A percentile compares a stretch with the other conserved stretches of the same genome.
phyloP scores from a whole-genome alignment of 768 basidiomycete species.

The Candolleomyces aberdarensis region DNA sequence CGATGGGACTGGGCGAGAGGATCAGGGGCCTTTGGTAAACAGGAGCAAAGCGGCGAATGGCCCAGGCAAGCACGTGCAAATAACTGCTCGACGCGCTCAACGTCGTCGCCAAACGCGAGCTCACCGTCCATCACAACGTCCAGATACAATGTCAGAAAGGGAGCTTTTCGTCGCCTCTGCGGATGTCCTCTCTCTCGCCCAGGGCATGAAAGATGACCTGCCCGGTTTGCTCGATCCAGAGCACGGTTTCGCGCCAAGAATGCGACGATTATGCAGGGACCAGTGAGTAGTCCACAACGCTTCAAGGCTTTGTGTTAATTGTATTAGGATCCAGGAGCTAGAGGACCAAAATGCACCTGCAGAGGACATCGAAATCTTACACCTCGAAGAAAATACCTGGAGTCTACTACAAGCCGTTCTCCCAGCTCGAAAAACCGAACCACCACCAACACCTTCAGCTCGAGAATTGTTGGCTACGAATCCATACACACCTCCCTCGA shows the following conservation, averaged over 20 bases:
- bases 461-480: slow-evolving; percentile 61
- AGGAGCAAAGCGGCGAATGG: not conserved
- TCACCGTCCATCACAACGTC: not conserved
- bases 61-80: too few species aligned
- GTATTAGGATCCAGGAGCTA: slow-evolving; percentile 48
- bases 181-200: not conserved
- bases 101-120: too few species aligned
- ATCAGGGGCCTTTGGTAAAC: not conserved
- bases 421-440: slow-evolving; percentile 70
- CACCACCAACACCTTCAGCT: slow-evolving; percentile 44
- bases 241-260: slow-evolving; percentile 54
- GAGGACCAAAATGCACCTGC: slow-evolving; percentile 40
- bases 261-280: slow-evolving; percentile 49
- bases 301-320: not conserved
- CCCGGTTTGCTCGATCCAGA: not conserved
- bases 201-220: not conserved
- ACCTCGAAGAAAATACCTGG: slow-evolving; percentile 83
- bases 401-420: slow-evolving; percentile 71
- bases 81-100: too few species aligned
- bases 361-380: slow-evolving; percentile 59
- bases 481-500: slow-evolving; percentile 78
- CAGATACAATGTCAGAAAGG: not conserved
- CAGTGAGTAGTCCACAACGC: slow-evolving; percentile 40
- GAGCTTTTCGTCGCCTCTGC: not conserved
- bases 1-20: too few species aligned